Evolutionary conservation across 2,329 filamentous ascomycete genomes (phyloP).

Genomic region (Paramyrothecium sp.): DNA sequence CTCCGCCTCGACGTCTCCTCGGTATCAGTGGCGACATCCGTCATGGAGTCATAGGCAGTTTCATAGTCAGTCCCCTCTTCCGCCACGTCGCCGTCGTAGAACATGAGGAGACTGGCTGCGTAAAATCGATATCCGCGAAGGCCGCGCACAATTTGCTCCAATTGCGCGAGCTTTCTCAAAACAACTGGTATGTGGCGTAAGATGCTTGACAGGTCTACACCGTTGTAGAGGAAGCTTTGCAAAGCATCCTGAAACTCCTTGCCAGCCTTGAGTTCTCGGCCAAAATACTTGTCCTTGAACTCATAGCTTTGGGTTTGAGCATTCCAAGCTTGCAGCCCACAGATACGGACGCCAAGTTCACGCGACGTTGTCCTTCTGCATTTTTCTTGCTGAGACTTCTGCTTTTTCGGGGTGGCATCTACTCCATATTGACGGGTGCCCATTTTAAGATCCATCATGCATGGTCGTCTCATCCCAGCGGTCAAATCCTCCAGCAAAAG

Average conservation of each 20-base stretch:
- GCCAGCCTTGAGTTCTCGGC: conserved; percentile 82
- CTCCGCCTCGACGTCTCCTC: conserved; percentile 49
- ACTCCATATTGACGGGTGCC: conserved; percentile 95
- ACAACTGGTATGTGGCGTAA: conserved; percentile 85
- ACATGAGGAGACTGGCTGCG: conserved; percentile 88
- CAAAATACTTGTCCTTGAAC: conserved; percentile 99
- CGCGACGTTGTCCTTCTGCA: conserved; percentile 89
- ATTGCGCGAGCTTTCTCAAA: conserved; percentile 75
- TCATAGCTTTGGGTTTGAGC: conserved; percentile 77
- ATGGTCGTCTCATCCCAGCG: conserved; percentile 92
- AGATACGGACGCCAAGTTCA: conserved; percentile 88
- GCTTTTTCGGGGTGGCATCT: conserved; percentile 88
- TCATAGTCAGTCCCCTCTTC: conserved; percentile 46
- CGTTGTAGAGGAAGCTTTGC: conserved; percentile 88
- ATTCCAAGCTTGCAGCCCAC: conserved; percentile 96
- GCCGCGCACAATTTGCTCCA: conserved; percentile 79
- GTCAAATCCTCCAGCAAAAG: conserved; percentile 92
- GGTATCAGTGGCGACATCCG: conserved; percentile 56
- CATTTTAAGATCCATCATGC: conserved; percentile 98
- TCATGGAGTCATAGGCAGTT: conserved; percentile 55
- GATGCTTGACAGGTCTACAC: conserved; percentile 76
- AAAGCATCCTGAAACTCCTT: conserved; percentile 86
- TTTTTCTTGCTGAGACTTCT: conserved; percentile 87
- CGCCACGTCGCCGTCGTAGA: conserved; percentile 83
- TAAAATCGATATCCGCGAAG: conserved; percentile 91